Evolutionary conservation across 1,284 basidiomycete species (phyloP).

Genomic region (Vanrija humicola): DNA sequence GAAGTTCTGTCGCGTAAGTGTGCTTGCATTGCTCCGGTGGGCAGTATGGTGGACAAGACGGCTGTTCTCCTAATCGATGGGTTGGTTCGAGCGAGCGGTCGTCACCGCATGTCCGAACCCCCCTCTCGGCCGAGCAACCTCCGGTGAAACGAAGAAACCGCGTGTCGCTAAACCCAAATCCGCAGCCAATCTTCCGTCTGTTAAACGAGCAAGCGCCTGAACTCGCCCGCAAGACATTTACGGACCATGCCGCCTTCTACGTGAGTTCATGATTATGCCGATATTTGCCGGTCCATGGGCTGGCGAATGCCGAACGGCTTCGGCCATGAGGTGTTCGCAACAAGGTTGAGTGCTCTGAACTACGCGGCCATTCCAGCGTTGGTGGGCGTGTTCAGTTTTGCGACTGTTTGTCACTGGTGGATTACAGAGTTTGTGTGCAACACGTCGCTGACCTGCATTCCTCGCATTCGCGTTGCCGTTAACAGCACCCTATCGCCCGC

Average conservation of each 20-base stretch:
- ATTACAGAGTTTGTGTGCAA: not conserved
- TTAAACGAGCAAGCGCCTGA: slow-evolving; percentile 51
- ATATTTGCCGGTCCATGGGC: not conserved
- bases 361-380: no score
- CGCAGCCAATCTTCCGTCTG: slow-evolving; percentile 48
- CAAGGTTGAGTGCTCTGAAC: no score
- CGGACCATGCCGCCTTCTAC: slow-evolving; percentile 52
- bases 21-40: no score
- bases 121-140: no score
- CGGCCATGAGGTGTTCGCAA: no score
- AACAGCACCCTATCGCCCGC: slow-evolving; percentile 47
- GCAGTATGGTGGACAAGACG: not conserved
- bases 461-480: not conserved
- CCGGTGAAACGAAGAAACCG: no score
- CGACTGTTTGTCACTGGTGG: not conserved
- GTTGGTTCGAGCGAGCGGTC: no score
- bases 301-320: no score
- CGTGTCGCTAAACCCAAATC: not conserved
- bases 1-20: slow-evolving; percentile 49
- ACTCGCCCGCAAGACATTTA: slow-evolving; percentile 52
- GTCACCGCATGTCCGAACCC: no score
- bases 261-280: slow-evolving; percentile 23
- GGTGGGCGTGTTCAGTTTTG: no score
- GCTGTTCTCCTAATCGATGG: not conserved
- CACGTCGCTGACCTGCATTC: not conserved